Evolutionary conservation across 1,139 yeast genomes (phyloP), one percentile per base, ranked within the genome.

Genomic region (Pichia sp.): DNA sequence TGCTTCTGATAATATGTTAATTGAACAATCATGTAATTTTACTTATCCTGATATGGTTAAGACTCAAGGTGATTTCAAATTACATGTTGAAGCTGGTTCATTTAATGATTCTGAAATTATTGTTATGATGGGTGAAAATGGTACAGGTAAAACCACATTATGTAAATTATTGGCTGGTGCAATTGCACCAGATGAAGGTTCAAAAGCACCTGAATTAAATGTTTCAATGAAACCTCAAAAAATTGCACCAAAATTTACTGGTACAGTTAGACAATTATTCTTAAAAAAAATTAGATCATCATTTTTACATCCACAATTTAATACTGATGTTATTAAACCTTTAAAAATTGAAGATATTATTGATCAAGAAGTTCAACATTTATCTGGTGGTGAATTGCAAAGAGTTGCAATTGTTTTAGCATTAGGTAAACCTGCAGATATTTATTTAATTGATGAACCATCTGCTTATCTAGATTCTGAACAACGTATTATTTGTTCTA

Each of bases 61-160:
- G 74, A 89, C 97, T 41, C 90, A 89, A 74, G 98, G 98, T 61
- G 97, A 89, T 67, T 92, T 92, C 84, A 80, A 78, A 61, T 76
- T 92, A 65, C 71, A 68, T 51, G 83, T 94, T 51, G 83, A 86
- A 62, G 64, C 77, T 37, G 98, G 98, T 70, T 92, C 85, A 51
- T 92, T 90, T 69, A 84, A 95, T 49, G 95, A 92, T 66, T 87
- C 97, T 37, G 98, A 92, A 71, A 92, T 92, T 59, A 77, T 92
- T 62, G 98, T 92, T 49, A 87, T 92, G 97, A 90, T 92, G 96
- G 98, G 98, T 65, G 98, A 92, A 72, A 92, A 92, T 66, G 98
- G 98, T 73, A 92, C 98, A 25, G 98, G 98, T 74, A 92, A 92
- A 72, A 92, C 98, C 36, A 92, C 98, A 8, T 83, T 92, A 73